phyloP scores from a whole-genome alignment of 1,284 basidiomycete species.

The Wolfiporia cocos region DNA sequence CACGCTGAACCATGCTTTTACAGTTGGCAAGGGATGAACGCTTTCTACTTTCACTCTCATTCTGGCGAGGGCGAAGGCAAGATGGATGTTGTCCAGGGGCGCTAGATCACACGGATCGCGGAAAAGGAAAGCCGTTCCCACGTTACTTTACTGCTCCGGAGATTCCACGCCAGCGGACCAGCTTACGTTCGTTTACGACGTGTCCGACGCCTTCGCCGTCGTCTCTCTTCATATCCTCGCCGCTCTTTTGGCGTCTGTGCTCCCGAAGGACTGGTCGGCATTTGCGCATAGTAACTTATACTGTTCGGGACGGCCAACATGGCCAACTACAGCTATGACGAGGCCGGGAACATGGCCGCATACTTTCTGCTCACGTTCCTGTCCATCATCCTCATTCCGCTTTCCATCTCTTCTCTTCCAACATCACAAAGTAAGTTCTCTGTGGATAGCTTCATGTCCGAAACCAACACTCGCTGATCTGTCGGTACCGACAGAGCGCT shows the following conservation, averaged over 20 bases:
- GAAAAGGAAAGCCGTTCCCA: slow-evolving; percentile 11
- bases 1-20: slow-evolving; percentile 38
- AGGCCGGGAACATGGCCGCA: slow-evolving; percentile 82
- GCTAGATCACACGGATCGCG: neutral
- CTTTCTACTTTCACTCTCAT: slow-evolving; percentile 39
- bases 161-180: slow-evolving; percentile 11
- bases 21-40: slow-evolving; percentile 29
- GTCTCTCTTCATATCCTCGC: slow-evolving; percentile 4
- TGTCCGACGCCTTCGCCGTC: slow-evolving; percentile 9
- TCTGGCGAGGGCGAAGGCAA: neutral
- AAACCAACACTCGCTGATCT: too few species aligned
- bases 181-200: slow-evolving; percentile 10
- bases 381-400: slow-evolving; percentile 71
- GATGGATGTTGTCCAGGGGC: neutral
- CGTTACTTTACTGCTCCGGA: slow-evolving; percentile 12
- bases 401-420: slow-evolving; percentile 48
- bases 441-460: neutral
- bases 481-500: slow-evolving; percentile 24
- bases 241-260: slow-evolving; percentile 4
- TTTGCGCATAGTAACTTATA: too few species aligned
- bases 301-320: slow-evolving; percentile 31
- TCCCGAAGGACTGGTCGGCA: too few species aligned
- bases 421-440: slow-evolving; percentile 31
- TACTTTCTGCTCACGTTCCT: slow-evolving; percentile 89
- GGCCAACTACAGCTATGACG: slow-evolving; percentile 85